phyloP scores from a whole-genome alignment of 257 asterid species.

The Gynochthodes officinalis region DNA sequence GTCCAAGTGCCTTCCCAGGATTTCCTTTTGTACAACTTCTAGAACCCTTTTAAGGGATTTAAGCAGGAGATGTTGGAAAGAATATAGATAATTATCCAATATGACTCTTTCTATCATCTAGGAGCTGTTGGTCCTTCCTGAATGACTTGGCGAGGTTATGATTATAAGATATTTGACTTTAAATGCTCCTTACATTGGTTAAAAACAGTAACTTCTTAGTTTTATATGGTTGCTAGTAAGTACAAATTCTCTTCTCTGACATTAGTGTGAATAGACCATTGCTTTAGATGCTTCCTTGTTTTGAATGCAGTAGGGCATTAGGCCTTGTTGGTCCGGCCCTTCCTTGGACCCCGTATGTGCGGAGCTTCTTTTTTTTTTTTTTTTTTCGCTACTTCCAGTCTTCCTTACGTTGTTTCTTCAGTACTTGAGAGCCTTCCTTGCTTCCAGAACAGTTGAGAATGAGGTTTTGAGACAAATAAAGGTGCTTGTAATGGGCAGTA shows the following conservation, averaged over 20 bases:
- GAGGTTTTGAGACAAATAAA: neutral
- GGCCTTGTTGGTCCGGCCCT: too few species aligned
- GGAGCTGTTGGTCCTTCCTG: neutral
- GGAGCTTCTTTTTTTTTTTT: too few species aligned
- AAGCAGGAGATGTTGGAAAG: neutral
- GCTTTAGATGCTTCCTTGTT: neutral
- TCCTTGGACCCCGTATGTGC: too few species aligned
- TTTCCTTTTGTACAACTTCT: neutral
- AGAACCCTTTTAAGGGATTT: neutral
- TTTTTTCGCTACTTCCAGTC: neutral
- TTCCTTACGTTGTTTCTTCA: neutral
- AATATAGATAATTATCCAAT: neutral
- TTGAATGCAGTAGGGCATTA: neutral
- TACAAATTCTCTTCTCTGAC: neutral
- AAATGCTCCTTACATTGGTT: neutral
- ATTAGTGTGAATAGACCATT: neutral
- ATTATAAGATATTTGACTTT: neutral
- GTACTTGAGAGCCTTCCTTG: neutral
- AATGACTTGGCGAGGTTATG: neutral
- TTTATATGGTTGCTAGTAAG: neutral
- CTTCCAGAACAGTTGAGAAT: neutral
- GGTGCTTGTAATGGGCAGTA: neutral
- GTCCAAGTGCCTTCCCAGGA: neutral
- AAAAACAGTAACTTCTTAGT: neutral
- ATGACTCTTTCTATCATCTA: neutral